A percentile compares a stretch with the other conserved stretches of the same genome.
These are phyloP conservation scores for Phoma sp. DNA, from an alignment of 2,329 filamentous ascomycete species.

Conservation along the genomic window DNA sequence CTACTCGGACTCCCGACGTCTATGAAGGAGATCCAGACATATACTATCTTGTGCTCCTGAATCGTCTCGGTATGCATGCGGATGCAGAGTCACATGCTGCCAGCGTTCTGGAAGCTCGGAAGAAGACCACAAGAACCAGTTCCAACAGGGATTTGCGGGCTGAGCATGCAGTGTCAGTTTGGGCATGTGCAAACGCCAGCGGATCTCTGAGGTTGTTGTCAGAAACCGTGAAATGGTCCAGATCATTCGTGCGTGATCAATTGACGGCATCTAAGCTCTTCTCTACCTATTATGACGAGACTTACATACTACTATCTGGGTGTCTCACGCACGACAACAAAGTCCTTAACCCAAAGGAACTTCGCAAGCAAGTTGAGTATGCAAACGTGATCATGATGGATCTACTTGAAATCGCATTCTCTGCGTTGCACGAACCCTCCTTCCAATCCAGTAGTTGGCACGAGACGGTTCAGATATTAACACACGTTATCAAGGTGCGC, in stretches of 20 bases:
- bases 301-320: constrained; percentile 32
- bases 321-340: constrained; percentile 7
- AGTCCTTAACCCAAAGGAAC: background rate
- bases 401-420: constrained; percentile 39
- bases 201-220: constrained; percentile 39
- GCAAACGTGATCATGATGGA: constrained; percentile 38
- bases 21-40: constrained; percentile 24
- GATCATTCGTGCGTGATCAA: constrained; percentile 46
- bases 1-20: background rate
- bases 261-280: constrained; percentile 36
- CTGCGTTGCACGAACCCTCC: constrained; percentile 42
- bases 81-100: constrained; percentile 21
- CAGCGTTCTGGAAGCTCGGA: constrained; percentile 23
- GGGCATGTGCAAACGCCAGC: constrained; percentile 42
- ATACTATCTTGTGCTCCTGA: constrained; percentile 21
- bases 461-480: constrained; percentile 30
- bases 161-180: constrained; percentile 33
- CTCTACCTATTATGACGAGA: constrained; percentile 26
- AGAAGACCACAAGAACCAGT: constrained; percentile 27
- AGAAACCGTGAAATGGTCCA: constrained; percentile 45
- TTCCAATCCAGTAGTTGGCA: constrained; percentile 38
- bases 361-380: constrained; percentile 27
- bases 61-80: constrained; percentile 8
- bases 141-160: constrained; percentile 40
- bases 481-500: constrained; percentile 20